phyloP scores from a whole-genome alignment of 371 early-diverging fungal species.

The Rhizopus microsporus region DNA sequence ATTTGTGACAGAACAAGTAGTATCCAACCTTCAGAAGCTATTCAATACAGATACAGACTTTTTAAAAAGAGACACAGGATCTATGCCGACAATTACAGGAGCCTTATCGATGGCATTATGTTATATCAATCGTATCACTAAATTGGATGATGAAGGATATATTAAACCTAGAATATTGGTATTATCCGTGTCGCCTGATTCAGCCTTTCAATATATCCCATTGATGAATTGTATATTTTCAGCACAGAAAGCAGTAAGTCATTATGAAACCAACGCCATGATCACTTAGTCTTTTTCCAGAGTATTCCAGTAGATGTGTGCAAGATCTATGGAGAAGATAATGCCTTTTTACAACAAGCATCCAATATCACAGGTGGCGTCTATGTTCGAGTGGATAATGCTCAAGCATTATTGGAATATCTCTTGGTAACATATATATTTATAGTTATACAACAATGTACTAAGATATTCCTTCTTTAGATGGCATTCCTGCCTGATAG shows the following conservation, averaged over 20 bases:
- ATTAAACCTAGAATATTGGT: slow-evolving; percentile 84
- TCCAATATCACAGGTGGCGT: slow-evolving; percentile 88
- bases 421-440: slow-evolving; percentile 65
- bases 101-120: slow-evolving; percentile 64
- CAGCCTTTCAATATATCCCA: slow-evolving; percentile 88
- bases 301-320: slow-evolving; percentile 88
- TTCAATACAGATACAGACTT: slow-evolving; percentile 45
- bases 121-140: slow-evolving; percentile 69
- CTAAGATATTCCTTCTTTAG: slow-evolving; percentile 32
- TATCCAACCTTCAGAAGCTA: slow-evolving; percentile 45
- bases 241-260: slow-evolving; percentile 82
- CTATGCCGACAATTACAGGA: slow-evolving; percentile 53
- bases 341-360: slow-evolving; percentile 92
- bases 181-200: slow-evolving; percentile 84
- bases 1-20: slow-evolving; percentile 60
- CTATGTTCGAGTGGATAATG: slow-evolving; percentile 68
- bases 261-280: neutral
- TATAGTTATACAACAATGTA: neutral
- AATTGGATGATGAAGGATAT: slow-evolving; percentile 58
- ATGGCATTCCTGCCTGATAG: slow-evolving; percentile 86
- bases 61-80: slow-evolving; percentile 45
- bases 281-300: slow-evolving; percentile 29
- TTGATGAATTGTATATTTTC: slow-evolving; percentile 97
- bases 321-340: slow-evolving; percentile 74
- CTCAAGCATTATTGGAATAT: slow-evolving; percentile 74